phyloP scores from a whole-genome alignment of 305 asterid genomes.

The Fraxinus greggii region DNA sequence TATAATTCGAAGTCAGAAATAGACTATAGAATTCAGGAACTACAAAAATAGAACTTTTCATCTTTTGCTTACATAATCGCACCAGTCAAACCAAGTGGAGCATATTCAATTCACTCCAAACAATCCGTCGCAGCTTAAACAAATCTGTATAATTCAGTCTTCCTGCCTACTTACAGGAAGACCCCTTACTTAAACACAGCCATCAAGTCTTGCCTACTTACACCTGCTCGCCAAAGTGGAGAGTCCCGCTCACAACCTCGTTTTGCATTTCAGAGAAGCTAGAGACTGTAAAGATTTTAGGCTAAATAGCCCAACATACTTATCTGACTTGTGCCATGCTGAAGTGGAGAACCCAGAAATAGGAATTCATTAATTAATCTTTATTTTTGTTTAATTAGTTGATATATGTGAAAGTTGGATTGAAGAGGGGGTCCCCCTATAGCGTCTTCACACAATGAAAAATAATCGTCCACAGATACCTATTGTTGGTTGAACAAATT shows the following conservation, averaged over 20 bases:
- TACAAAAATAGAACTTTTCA: not conserved
- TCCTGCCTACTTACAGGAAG: not conserved
- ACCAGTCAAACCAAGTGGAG: not conserved
- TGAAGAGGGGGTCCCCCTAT: not conserved
- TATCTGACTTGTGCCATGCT: not conserved
- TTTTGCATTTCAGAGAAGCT: not conserved
- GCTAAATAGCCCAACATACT: not conserved
- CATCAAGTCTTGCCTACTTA: not conserved
- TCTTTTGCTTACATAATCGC: not conserved
- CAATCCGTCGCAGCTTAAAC: not conserved
- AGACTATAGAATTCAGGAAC: not conserved
- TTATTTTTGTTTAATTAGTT: not conserved
- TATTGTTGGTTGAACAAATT: not conserved
- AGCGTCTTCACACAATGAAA: not conserved
- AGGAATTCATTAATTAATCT: not conserved
- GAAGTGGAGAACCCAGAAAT: not conserved
- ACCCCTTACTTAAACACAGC: not conserved
- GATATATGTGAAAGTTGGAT: not conserved
- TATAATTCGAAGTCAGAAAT: not conserved
- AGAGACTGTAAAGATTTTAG: not conserved
- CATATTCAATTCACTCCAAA: not conserved
- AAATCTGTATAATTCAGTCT: not conserved
- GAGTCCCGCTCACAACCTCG: not conserved
- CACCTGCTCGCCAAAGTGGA: not conserved
- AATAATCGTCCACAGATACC: not conserved